Conservation (phyloP, 140 eudicot species). For the Oenanthe javanica region DNA sequence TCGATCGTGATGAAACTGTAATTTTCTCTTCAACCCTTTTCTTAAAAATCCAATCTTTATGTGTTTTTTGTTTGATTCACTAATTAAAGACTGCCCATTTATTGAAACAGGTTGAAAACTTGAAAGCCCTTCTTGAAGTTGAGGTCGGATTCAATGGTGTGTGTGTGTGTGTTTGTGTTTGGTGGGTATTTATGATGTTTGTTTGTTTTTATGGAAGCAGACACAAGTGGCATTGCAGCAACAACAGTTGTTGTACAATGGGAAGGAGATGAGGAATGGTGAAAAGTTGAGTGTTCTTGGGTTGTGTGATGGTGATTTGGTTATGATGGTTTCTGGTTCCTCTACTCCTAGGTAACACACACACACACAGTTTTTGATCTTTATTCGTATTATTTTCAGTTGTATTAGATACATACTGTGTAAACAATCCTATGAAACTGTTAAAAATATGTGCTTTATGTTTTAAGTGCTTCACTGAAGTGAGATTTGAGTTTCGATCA, state of each 20-base stretch:
- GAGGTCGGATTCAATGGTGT: conserved; percentile 43
- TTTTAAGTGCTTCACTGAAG: not conserved
- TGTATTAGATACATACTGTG: not conserved
- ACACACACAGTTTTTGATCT: not conserved
- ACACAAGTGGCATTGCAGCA: conserved; percentile 65
- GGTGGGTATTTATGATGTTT: not conserved
- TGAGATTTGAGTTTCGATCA: not conserved
- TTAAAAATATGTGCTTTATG: not conserved
- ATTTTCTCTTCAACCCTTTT: not conserved
- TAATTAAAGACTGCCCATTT: not conserved
- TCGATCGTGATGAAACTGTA: conserved; percentile 87
- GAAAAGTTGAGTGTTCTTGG: conserved; percentile 68
- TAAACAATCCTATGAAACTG: not conserved
- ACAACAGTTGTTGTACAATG: conserved; percentile 69
- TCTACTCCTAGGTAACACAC: conserved; percentile 38
- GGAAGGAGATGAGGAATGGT: conserved; percentile 65
- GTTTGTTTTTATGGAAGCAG: conserved; percentile 29
- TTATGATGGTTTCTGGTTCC: conserved; percentile 67
- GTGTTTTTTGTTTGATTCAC: not conserved
- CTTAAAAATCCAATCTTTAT: conserved; percentile 23
- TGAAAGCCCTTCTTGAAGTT: conserved; percentile 85
- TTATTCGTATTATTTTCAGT: not conserved
- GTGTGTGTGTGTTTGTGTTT: not conserved
- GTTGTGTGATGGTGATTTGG: conserved; percentile 69
- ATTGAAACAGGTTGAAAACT: conserved; percentile 31